phyloP scores from a whole-genome alignment of 495 filamentous ascomycete genomes.

The Penicillium lagena region DNA sequence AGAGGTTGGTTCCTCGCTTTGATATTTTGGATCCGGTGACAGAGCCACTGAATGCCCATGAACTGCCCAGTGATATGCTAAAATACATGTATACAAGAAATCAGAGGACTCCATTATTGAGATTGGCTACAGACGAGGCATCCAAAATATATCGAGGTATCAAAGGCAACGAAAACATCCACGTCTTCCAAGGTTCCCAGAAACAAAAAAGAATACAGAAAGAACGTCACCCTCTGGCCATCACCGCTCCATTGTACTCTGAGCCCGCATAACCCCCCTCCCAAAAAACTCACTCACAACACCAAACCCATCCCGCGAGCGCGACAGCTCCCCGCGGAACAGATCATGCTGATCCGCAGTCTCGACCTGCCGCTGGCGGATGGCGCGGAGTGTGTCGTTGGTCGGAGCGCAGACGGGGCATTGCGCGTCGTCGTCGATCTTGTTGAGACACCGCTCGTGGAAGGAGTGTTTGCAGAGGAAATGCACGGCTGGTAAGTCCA shows the following conservation, averaged over 20 bases:
- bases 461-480: constrained; percentile 96
- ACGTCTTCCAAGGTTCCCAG: too few relatives aligned
- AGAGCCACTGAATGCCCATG: too few relatives aligned
- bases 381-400: constrained; percentile 80
- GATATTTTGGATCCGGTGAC: too few relatives aligned
- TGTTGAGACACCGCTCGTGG: constrained; percentile 78
- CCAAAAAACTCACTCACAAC: constrained; percentile 94
- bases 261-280: constrained; percentile 71
- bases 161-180: constrained; percentile 7
- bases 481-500: constrained; percentile 86
- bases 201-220: background rate
- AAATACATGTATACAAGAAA: too few relatives aligned
- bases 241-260: constrained; percentile 31
- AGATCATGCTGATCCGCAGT: constrained; percentile 83
- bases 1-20: too few relatives aligned
- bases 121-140: too few relatives aligned
- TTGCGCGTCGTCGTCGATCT: constrained; percentile 61
- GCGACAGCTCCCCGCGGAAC: constrained; percentile 72
- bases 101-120: too few relatives aligned
- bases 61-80: too few relatives aligned
- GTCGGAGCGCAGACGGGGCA: constrained; percentile 78
- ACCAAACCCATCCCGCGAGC: constrained; percentile 77
- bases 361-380: constrained; percentile 82
- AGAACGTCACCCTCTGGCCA: too few relatives aligned
- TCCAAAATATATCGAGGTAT: constrained; percentile 2